Evolutionary conservation across 2,329 filamentous ascomycete genomes (phyloP).

Genomic region (Colletotrichum sp.): DNA sequence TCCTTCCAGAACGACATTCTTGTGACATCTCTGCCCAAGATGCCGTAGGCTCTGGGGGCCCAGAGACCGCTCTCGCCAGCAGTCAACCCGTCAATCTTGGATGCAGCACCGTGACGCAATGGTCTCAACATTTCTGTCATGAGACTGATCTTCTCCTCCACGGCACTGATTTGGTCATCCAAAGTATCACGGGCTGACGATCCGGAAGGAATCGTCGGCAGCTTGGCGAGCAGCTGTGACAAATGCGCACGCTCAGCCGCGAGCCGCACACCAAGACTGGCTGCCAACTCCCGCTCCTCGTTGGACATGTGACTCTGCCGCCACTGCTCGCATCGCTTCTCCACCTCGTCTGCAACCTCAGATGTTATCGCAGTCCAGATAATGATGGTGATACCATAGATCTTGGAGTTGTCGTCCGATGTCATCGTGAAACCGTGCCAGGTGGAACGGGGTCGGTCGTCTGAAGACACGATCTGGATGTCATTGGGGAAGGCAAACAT

Average conservation of each 20-base stretch:
- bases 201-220: constrained; percentile 81
- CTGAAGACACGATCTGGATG: constrained; percentile 93
- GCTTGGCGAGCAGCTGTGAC: constrained; percentile 82
- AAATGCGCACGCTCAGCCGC: constrained; percentile 88
- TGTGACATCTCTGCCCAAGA: constrained; percentile 82
- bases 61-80: constrained; percentile 95
- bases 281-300: constrained; percentile 89
- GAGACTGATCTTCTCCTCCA: constrained; percentile 95
- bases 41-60: constrained; percentile 92
- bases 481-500: constrained; percentile 99
- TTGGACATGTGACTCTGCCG: constrained; percentile 87
- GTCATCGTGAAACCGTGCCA: constrained; percentile 99
- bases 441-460: constrained; percentile 91
- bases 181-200: constrained; percentile 81
- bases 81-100: constrained; percentile 95
- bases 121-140: constrained; percentile 97
- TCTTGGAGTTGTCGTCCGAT: constrained; percentile 85
- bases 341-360: constrained; percentile 82
- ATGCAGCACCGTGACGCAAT: constrained; percentile 90
- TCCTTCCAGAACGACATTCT: constrained; percentile 97
- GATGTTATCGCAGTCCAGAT: constrained; percentile 89
- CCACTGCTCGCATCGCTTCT: constrained; percentile 83
- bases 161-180: constrained; percentile 92
- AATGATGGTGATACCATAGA: constrained; percentile 90
- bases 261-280: constrained; percentile 86